Evolutionary conservation across 2,329 filamentous ascomycete species (phyloP).

Genomic region (Thermomyces lanuginosus): DNA sequence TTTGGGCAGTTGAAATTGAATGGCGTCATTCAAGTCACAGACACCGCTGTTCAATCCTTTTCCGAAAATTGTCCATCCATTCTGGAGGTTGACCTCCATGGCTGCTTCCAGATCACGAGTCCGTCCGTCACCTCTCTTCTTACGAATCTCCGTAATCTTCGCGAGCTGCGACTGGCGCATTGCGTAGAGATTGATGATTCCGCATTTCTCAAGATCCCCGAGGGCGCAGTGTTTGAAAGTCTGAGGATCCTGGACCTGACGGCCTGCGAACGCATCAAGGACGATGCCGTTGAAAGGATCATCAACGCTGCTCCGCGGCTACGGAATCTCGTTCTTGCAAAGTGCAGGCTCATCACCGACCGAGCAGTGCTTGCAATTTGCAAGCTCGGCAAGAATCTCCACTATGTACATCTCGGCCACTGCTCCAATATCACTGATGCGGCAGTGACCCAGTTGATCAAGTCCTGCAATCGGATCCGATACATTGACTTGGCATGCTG

Average conservation of each 20-base stretch:
- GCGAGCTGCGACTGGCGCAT: slow-evolving; percentile 73
- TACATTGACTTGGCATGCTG: slow-evolving; percentile 99
- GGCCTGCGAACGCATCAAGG: slow-evolving; percentile 67
- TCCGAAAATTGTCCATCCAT: slow-evolving; percentile 80
- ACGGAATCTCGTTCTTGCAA: slow-evolving; percentile 82
- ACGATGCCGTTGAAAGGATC: slow-evolving; percentile 76
- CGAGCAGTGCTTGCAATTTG: slow-evolving; percentile 73
- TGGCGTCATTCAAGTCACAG: slow-evolving; percentile 69
- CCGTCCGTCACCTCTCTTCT: slow-evolving; percentile 69
- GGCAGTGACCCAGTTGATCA: slow-evolving; percentile 70
- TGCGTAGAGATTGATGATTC: slow-evolving; percentile 71
- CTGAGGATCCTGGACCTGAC: slow-evolving; percentile 88
- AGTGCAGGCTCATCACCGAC: slow-evolving; percentile 87
- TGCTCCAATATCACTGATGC: slow-evolving; percentile 81
- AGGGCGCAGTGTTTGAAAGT: slow-evolving; percentile 58
- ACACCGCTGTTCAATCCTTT: slow-evolving; percentile 68
- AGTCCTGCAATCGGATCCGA: slow-evolving; percentile 76
- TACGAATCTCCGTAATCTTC: slow-evolving; percentile 61
- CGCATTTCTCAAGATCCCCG: slow-evolving; percentile 69
- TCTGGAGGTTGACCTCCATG: slow-evolving; percentile 87
- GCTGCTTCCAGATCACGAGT: slow-evolving; percentile 67
- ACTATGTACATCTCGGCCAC: slow-evolving; percentile 91
- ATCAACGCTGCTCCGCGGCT: slow-evolving; percentile 72
- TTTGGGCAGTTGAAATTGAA: slow-evolving; percentile 80
- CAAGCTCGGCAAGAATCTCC: slow-evolving; percentile 81